These are phyloP conservation scores for Schizophyllum amplum DNA, from an alignment of 1,284 basidiomycete species.

Conservation along the genomic window DNA sequence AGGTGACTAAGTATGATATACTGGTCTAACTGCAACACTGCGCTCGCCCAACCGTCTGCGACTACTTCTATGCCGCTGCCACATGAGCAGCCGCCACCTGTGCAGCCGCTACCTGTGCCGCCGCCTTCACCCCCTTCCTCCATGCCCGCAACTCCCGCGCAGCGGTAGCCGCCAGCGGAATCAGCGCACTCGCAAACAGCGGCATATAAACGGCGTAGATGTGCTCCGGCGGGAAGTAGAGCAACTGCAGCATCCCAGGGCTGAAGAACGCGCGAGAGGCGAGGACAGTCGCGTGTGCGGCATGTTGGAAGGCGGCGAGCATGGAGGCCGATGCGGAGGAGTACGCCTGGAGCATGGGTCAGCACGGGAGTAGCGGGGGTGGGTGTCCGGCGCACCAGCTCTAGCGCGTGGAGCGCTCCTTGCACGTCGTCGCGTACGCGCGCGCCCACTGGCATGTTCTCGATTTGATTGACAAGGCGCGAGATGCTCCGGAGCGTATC, in stretches of 20 bases:
- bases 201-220: conserved; percentile 94
- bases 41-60: too few species aligned
- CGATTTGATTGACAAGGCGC: conserved; percentile 75
- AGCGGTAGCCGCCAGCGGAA: conserved; percentile 73
- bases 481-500: conserved; percentile 79
- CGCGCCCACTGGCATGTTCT: conserved; percentile 82
- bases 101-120: too few species aligned
- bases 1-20: too few species aligned
- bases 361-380: conserved; percentile 8
- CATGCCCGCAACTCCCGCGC: conserved; percentile 62
- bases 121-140: conserved; percentile 24
- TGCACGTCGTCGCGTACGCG: conserved; percentile 70
- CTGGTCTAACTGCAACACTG: too few species aligned
- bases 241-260: conserved; percentile 88
- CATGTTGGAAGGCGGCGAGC: conserved; percentile 1
- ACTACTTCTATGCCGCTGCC: too few species aligned
- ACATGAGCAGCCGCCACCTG: too few species aligned
- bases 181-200: conserved; percentile 80
- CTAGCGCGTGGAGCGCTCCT: conserved; percentile 60
- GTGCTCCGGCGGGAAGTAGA: conserved; percentile 96
- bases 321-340: conserved; percentile 31
- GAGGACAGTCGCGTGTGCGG: conserved; percentile 58
- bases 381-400: conserved; percentile 40
- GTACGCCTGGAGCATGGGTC: conserved; percentile 20
- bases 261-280: conserved; percentile 94